Conservation (phyloP, 208 protist genomes). For the Novymonas esmeraldas region DNA sequence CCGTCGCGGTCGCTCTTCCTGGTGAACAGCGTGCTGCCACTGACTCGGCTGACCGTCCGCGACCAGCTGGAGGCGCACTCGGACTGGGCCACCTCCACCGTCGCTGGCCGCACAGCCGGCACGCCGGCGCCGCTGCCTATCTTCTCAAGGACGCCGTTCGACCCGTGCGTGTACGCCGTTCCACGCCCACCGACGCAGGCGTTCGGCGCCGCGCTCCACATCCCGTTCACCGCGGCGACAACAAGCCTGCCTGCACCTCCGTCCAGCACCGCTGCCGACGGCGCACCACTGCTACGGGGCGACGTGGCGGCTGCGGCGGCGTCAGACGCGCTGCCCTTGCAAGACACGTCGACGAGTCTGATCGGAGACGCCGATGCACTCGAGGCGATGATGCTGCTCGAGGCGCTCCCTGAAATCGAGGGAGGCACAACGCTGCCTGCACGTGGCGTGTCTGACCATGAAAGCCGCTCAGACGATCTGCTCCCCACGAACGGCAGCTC, state of each 20-base stretch:
- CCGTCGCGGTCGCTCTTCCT: constrained; percentile 49
- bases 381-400: constrained; percentile 3
- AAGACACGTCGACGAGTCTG: not conserved
- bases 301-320: too few relatives aligned
- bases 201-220: constrained; percentile 33
- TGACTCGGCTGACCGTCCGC: constrained; percentile 62
- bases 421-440: not conserved
- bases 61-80: constrained; percentile 67
- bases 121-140: constrained; percentile 9
- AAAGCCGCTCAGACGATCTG: not conserved
- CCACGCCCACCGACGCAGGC: constrained; percentile 46
- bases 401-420: not conserved
- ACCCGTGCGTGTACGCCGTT: constrained; percentile 47
- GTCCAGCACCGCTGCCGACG: not conserved
- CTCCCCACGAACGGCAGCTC: too few relatives aligned
- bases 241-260: constrained; percentile 14
- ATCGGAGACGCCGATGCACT: constrained; percentile 8
- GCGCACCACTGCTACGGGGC: too few relatives aligned
- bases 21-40: constrained; percentile 52
- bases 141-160: constrained; percentile 34
- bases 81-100: not conserved
- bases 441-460: constrained; percentile 1
- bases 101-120: not conserved
- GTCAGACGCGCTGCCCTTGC: too few relatives aligned
- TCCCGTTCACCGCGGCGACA: constrained; percentile 40